These are phyloP conservation scores for Hericium erinaceus DNA, from an alignment of 768 basidiomycete genomes.

Conservation along the genomic window DNA sequence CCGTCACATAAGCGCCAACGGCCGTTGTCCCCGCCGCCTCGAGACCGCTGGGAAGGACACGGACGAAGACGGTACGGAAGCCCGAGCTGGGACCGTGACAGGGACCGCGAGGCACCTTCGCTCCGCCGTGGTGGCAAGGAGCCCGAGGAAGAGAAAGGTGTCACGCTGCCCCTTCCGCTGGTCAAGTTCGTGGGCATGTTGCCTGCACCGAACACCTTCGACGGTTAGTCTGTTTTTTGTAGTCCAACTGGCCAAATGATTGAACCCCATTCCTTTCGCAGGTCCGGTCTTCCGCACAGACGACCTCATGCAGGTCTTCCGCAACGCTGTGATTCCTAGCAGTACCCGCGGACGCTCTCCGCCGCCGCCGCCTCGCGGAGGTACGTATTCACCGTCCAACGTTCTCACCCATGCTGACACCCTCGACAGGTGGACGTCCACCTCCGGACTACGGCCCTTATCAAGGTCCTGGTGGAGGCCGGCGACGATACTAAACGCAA, in stretches of 20 bases:
- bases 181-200: slow-evolving; percentile 81
- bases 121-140: slow-evolving; percentile 30
- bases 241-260: slow-evolving; percentile 5
- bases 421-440: slow-evolving; percentile 48
- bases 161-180: slow-evolving; percentile 40
- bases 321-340: slow-evolving; percentile 73
- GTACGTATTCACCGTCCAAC: slow-evolving; percentile 22
- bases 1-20: slow-evolving; percentile 37
- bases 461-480: slow-evolving; percentile 48
- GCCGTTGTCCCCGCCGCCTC: slow-evolving; percentile 38
- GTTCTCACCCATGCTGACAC: slow-evolving; percentile 1
- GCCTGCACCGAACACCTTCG: slow-evolving; percentile 65
- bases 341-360: slow-evolving; percentile 38
- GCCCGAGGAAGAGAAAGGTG: slow-evolving; percentile 37
- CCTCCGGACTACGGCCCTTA: slow-evolving; percentile 86
- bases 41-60: slow-evolving; percentile 36
- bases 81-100: slow-evolving; percentile 35
- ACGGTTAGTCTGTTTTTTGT: slow-evolving; percentile 49
- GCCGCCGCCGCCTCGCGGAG: slow-evolving; percentile 42
- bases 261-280: slow-evolving; percentile 20
- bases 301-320: slow-evolving; percentile 80
- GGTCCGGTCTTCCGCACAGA: slow-evolving; percentile 88
- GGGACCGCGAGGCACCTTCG: slow-evolving; percentile 32
- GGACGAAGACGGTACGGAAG: slow-evolving; percentile 32
- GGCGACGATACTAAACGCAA: slow-evolving; percentile 8